Percentiles rank a stretch among this genome's conserved stretches.
phyloP scores from a whole-genome alignment of 2,329 filamentous ascomycete genomes.

The Plenodomus tracheiphilus region DNA sequence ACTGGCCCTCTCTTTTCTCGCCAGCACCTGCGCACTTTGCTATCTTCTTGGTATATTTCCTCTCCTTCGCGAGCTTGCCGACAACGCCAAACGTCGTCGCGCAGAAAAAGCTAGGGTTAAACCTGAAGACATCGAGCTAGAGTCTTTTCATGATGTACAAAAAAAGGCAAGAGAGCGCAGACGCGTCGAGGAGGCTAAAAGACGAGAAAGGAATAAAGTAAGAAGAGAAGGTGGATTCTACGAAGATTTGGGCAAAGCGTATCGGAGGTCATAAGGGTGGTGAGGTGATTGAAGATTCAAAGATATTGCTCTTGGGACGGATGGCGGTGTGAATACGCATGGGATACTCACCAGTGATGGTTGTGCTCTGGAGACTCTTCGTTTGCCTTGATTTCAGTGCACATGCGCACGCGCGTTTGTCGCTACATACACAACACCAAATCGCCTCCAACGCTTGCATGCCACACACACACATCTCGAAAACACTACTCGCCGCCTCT shows the following conservation, averaged over 20 bases:
- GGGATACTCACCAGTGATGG: too few relatives aligned
- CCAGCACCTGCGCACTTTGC: neutral
- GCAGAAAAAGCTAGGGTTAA: neutral
- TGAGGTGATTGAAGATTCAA: neutral
- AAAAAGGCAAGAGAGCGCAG: neutral
- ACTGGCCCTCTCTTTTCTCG: neutral
- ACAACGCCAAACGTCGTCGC: neutral
- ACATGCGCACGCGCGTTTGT: neutral
- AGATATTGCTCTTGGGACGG: neutral
- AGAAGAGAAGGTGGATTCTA: neutral
- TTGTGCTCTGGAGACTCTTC: too few relatives aligned
- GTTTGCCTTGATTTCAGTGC: neutral
- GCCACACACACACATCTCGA: neutral
- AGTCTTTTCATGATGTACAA: neutral
- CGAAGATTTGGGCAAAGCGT: neutral
- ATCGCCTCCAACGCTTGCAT: neutral
- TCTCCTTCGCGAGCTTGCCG: neutral
- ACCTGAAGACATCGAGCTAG: neutral
- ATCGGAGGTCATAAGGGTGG: neutral
- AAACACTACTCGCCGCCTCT: neutral
- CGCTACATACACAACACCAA: neutral
- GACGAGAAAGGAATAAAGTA: neutral
- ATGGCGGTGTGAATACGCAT: neutral
- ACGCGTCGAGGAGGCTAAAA: neutral
- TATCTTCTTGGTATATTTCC: neutral